Evolutionary conservation across 495 filamentous ascomycete genomes (phyloP).

Genomic region (Cercophora newfieldiana): DNA sequence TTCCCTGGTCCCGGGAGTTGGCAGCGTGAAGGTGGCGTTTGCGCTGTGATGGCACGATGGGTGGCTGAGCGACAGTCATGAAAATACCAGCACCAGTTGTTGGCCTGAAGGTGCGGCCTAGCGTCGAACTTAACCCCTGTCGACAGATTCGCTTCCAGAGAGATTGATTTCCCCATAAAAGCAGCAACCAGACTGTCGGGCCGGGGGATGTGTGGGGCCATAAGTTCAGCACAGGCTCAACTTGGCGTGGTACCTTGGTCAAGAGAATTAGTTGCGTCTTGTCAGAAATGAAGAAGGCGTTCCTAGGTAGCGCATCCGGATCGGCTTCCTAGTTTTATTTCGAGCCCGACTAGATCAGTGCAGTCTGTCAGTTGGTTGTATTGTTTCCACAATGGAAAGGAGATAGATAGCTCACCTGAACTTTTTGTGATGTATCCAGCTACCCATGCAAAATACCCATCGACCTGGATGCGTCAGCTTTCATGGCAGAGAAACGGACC

Average conservation of each 20-base stretch:
- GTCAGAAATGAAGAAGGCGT: too few relatives aligned
- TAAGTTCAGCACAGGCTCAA: background rate
- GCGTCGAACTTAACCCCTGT: background rate
- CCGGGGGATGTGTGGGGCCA: conserved; percentile 16
- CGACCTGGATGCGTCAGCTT: background rate
- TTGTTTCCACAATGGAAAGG: too few relatives aligned
- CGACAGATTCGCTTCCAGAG: conserved; percentile 17
- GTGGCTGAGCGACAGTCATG: too few relatives aligned
- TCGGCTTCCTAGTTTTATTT: too few relatives aligned
- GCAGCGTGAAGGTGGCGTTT: background rate
- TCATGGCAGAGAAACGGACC: background rate
- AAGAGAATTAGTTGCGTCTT: too few relatives aligned
- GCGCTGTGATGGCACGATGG: background rate
- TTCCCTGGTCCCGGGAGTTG: background rate
- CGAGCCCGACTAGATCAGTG: too few relatives aligned
- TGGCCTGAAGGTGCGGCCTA: background rate
- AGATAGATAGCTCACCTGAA: too few relatives aligned
- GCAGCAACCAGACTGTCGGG: conserved; percentile 22
- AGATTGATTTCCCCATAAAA: conserved; percentile 21
- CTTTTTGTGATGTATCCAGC: too few relatives aligned
- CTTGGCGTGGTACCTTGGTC: background rate
- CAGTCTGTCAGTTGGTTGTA: too few relatives aligned
- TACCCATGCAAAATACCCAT: too few relatives aligned
- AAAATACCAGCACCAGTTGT: background rate
- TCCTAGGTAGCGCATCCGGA: too few relatives aligned